Evolutionary conservation across 192 early-diverging fungal genomes (phyloP).

Genomic region (Geranomyces michiganensis): DNA sequence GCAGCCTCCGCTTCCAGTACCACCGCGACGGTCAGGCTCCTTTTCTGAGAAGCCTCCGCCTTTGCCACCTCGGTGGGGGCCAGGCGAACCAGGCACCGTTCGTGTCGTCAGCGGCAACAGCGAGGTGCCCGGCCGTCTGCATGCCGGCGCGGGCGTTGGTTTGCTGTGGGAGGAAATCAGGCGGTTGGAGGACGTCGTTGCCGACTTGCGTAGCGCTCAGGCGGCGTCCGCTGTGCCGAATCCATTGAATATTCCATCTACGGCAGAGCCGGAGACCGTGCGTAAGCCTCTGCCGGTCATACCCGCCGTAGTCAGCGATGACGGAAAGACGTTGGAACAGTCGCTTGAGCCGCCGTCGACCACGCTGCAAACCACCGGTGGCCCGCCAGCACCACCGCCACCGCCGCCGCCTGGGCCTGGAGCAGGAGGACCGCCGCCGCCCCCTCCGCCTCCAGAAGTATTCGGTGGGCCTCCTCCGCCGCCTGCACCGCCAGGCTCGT

Average conservation of each 20-base stretch:
- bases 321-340: not conserved
- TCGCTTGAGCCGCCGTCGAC: not conserved
- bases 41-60: not conserved
- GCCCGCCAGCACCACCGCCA: slow-evolving; percentile 23
- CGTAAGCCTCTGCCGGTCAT: not conserved
- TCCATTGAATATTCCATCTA: too few species aligned
- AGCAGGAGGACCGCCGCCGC: slow-evolving; percentile 13
- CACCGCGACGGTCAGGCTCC: not conserved
- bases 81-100: not conserved
- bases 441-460: slow-evolving; percentile 23
- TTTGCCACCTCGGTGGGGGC: not conserved
- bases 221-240: not conserved
- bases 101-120: not conserved
- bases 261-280: not conserved
- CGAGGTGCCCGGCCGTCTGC: not conserved
- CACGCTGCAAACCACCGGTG: not conserved
- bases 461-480: slow-evolving; percentile 32
- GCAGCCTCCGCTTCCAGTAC: slow-evolving; percentile 3
- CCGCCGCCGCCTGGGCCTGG: slow-evolving; percentile 13
- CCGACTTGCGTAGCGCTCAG: slow-evolving; percentile 19
- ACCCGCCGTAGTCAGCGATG: not conserved
- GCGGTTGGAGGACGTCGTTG: slow-evolving; percentile 36
- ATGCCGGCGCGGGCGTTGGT: slow-evolving; percentile 25
- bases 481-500: slow-evolving; percentile 12
- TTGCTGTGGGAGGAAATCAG: slow-evolving; percentile 44